A percentile compares a stretch with the other conserved stretches of the same genome.
Evolutionary conservation across 169 alveolate species (phyloP).

Genomic region (Cryptosporidium ubiquitum): DNA sequence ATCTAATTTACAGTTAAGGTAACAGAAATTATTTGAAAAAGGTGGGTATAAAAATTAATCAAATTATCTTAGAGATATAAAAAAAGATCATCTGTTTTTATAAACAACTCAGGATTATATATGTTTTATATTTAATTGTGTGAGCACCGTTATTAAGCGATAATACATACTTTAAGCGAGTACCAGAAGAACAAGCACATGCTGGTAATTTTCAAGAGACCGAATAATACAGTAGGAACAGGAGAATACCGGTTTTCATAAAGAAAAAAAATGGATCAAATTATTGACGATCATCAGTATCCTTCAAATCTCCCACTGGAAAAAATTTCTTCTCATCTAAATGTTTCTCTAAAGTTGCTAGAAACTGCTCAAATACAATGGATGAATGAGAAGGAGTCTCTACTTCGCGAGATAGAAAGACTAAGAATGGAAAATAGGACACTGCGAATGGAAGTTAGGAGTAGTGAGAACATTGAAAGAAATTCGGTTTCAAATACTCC

Average conservation of each 20-base stretch:
- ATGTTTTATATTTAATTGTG: neutral
- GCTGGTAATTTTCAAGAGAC: neutral
- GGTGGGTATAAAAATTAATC: neutral
- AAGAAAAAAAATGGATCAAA: conserved; percentile 7
- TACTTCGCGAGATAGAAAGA: conserved; percentile 49
- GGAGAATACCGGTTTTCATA: neutral
- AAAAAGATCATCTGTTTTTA: neutral
- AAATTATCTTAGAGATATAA: no score
- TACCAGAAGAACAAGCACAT: neutral
- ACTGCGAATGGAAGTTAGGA: conserved; percentile 41
- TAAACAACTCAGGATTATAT: no score
- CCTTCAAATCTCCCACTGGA: conserved; percentile 29
- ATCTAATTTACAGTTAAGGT: conserved; percentile 1
- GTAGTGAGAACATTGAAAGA: conserved; percentile 36
- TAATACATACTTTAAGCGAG: neutral
- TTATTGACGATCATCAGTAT: conserved; percentile 34
- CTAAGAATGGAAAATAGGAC: conserved; percentile 58
- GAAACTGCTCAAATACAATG: conserved; percentile 53
- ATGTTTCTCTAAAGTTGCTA: conserved; percentile 11
- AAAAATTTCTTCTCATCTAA: conserved; percentile 28
- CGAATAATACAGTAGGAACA: neutral
- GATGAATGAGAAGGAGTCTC: conserved; percentile 63
- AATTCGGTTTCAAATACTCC: conserved; percentile 35
- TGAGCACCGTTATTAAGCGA: neutral
- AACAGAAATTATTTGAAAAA: neutral